Evolutionary conservation across 768 basidiomycete species (phyloP).

Genomic region (Macrolepiota dolichaula): DNA sequence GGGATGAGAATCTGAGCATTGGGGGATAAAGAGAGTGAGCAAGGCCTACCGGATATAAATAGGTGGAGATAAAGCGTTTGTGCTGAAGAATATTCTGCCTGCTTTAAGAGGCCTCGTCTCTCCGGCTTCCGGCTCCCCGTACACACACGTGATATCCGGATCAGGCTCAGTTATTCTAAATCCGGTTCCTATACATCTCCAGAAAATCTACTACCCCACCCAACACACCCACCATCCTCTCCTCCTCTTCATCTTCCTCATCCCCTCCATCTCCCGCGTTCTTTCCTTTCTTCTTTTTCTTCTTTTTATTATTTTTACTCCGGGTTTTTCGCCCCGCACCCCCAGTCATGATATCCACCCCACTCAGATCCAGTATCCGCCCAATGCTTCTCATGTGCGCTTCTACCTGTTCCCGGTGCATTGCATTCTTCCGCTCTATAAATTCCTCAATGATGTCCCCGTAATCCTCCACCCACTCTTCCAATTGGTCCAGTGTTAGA

Average conservation of each 20-base stretch:
- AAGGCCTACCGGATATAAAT: conserved; percentile 7
- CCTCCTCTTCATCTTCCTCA: conserved; percentile 5
- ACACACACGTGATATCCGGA: conserved; percentile 9
- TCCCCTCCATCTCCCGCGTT: not conserved
- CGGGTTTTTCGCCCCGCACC: not conserved
- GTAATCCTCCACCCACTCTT: conserved; percentile 13
- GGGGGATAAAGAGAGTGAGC: not conserved
- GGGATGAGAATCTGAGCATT: conserved; percentile 1
- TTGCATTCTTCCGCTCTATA: conserved; percentile 12
- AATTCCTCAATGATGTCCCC: conserved; percentile 12
- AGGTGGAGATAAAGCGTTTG: conserved; percentile 8
- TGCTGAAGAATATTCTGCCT: not conserved
- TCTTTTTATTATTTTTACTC: conserved; percentile 10
- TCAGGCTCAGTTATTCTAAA: conserved; percentile 1
- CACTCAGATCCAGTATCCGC: conserved; percentile 6
- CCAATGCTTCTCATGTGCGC: conserved; percentile 12
- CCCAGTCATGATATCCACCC: conserved; percentile 7
- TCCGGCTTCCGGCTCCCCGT: not conserved
- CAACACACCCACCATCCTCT: conserved; percentile 3
- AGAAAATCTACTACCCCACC: conserved; percentile 11
- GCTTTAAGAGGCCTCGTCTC: not conserved
- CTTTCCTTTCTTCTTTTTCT: conserved; percentile 5
- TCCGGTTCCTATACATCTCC: conserved; percentile 10
- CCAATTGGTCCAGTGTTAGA: conserved; percentile 9
- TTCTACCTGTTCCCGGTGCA: conserved; percentile 12